A percentile compares a stretch with the other conserved stretches of the same genome.
phyloP scores from a whole-genome alignment of 2,329 filamentous ascomycete species.

The Clonostachys byssicola region DNA sequence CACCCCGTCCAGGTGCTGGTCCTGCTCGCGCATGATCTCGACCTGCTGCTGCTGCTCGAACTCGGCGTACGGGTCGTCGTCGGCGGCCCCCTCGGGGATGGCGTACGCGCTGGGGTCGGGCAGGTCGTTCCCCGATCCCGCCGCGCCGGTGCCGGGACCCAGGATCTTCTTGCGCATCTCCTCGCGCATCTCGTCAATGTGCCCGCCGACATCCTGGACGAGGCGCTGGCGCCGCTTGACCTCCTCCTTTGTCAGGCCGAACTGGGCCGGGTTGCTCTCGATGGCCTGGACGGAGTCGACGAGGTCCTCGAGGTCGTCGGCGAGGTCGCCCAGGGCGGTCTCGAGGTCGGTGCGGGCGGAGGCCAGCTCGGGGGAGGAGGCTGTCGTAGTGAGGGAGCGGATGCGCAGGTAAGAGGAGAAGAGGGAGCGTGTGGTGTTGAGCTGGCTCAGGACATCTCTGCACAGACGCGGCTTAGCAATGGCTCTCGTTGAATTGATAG shows the following conservation, averaged over 20 bases:
- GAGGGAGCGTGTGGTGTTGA: slow-evolving; percentile 76
- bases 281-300: slow-evolving; percentile 82
- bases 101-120: slow-evolving; percentile 54
- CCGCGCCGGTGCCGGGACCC: slow-evolving; percentile 15
- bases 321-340: slow-evolving; percentile 60
- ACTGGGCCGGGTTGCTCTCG: slow-evolving; percentile 82
- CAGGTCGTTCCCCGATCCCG: slow-evolving; percentile 30
- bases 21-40: slow-evolving; percentile 92
- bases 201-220: slow-evolving; percentile 83
- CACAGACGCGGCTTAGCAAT: slow-evolving; percentile 5
- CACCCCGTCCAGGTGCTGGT: slow-evolving; percentile 87
- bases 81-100: slow-evolving; percentile 37
- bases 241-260: slow-evolving; percentile 80
- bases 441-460: slow-evolving; percentile 84
- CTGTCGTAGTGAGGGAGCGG: slow-evolving; percentile 71
- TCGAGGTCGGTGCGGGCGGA: slow-evolving; percentile 70
- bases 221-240: slow-evolving; percentile 75
- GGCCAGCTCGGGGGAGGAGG: slow-evolving; percentile 78
- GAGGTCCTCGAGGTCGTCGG: slow-evolving; percentile 84
- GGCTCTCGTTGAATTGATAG: not conserved
- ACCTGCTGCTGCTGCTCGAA: slow-evolving; percentile 90
- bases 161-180: slow-evolving; percentile 65
- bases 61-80: slow-evolving; percentile 60
- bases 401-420: slow-evolving; percentile 96
- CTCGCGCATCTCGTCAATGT: slow-evolving; percentile 84